These are phyloP conservation scores for Talaromyces sp. DNA, from an alignment of 2,329 filamentous ascomycete species.

Conservation along the genomic window DNA sequence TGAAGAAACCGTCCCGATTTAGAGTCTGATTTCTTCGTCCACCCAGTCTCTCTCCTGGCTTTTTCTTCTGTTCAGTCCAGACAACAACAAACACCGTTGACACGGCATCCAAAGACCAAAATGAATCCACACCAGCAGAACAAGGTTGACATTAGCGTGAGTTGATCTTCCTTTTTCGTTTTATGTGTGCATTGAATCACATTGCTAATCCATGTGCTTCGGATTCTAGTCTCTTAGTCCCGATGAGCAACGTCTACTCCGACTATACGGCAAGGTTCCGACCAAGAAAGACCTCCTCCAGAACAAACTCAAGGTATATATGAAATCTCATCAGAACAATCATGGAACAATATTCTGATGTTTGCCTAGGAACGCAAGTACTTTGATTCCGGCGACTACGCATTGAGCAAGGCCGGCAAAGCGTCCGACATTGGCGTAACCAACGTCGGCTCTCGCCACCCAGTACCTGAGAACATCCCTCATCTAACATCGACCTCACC, in stretches of 20 bases:
- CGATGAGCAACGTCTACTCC: conserved; percentile 94
- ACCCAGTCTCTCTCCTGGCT: neutral
- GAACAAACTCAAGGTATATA: conserved; percentile 81
- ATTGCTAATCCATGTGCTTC: neutral
- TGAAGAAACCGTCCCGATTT: neutral
- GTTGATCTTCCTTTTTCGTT: conserved; percentile 34
- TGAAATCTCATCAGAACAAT: neutral
- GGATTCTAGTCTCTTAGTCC: conserved; percentile 71
- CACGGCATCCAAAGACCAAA: conserved; percentile 22
- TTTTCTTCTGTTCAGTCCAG: neutral
- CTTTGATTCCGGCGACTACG: conserved; percentile 95
- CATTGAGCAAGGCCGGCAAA: conserved; percentile 95
- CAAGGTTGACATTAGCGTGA: conserved; percentile 93
- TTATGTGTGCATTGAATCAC: neutral
- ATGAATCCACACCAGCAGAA: conserved; percentile 99
- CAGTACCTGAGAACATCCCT: conserved; percentile 90
- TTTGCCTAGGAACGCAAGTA: conserved; percentile 78
- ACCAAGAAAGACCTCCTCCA: conserved; percentile 94
- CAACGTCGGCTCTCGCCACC: conserved; percentile 89
- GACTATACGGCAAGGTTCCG: conserved; percentile 95
- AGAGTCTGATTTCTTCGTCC: too few species aligned
- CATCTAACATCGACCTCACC: conserved; percentile 69
- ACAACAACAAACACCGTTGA: neutral
- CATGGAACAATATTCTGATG: neutral
- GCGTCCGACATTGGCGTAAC: conserved; percentile 90